Evolutionary conservation across 192 early-diverging fungal genomes (phyloP), one percentile per base, ranked within the genome.

Genomic region (Rhizophagus prolifer): DNA sequence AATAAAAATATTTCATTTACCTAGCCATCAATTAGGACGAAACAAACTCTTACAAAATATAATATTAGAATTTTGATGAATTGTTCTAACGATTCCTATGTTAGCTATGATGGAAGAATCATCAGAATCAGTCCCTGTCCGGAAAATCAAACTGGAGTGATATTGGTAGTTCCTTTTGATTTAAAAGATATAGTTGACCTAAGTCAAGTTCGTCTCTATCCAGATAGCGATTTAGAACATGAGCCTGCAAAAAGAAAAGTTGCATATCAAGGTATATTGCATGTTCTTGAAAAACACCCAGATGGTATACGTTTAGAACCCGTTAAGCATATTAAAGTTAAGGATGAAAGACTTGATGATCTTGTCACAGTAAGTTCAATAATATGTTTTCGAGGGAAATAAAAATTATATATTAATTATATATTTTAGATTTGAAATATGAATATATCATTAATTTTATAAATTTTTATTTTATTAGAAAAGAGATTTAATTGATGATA

Each of bases 241-340:
- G 72, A 74, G 0, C 89, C 87, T 31, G 81, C 82, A 38, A 84
- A 93, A 58, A 82, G 81, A 38, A 85, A 92, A 31, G 83, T 92
- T 66, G 84, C 92, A 68, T 82, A 87, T 64, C 90, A 90, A 70
- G 90, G 86, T 14, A 65, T 99, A 9, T 64, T 84, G 54, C 93
- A 95, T 79, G 90, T 95, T 3, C 79, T 90, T 65, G 84, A 80
- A 68, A 88, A 95, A 44, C 92, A 96, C 62, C 85, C 86, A 3
- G 87, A 91, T 59, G 91, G 91, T 4, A 82, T 95, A 16, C 97
- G 95, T 28, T 80, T 99, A 81, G 96, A 99, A 75, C 95, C 97
- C 16, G 81, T 96, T 44, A 86, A 89, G 50, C 94, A 99, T 74
- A 96, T 97, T 93, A 84, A 86, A 30, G 95, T 99, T 75, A 88